Percentiles rank a stretch among this genome's conserved stretches.
phyloP scores from a whole-genome alignment of 1,139 yeast species.

The Yamadazyma dendronema region DNA sequence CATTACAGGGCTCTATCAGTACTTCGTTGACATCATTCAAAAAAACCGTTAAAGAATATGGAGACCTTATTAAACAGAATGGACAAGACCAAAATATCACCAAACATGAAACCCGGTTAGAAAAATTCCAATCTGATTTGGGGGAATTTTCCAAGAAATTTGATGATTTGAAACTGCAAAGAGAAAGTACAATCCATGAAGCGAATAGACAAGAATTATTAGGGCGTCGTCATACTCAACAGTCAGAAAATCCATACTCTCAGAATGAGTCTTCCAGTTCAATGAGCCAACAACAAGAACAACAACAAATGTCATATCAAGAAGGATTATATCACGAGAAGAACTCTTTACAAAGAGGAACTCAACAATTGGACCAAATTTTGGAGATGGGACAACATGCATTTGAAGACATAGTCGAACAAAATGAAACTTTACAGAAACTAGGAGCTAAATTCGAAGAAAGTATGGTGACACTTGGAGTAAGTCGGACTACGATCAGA shows the following conservation, averaged over 20 bases:
- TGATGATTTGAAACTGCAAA: slow-evolving; percentile 57
- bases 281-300: slow-evolving; percentile 28
- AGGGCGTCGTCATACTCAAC: slow-evolving; percentile 47
- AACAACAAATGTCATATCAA: slow-evolving; percentile 40
- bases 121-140: slow-evolving; percentile 60
- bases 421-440: slow-evolving; percentile 65
- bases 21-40: slow-evolving; percentile 75
- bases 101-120: slow-evolving; percentile 64
- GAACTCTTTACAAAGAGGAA: slow-evolving; percentile 64
- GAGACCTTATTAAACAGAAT: slow-evolving; percentile 62
- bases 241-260: slow-evolving; percentile 65
- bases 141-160: slow-evolving; percentile 56
- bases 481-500: slow-evolving; percentile 81
- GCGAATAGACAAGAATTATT: slow-evolving; percentile 57
- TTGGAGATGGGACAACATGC: slow-evolving; percentile 87
- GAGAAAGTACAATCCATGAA: slow-evolving; percentile 60
- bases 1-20: slow-evolving; percentile 79
- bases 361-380: slow-evolving; percentile 82
- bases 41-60: slow-evolving; percentile 77
- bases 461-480: slow-evolving; percentile 78
- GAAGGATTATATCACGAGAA: slow-evolving; percentile 73
- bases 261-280: slow-evolving; percentile 13
- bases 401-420: slow-evolving; percentile 82
- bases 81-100: slow-evolving; percentile 52
- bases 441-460: slow-evolving; percentile 67